These are phyloP conservation scores for Pisolithus thermaeus DNA, from an alignment of 1,284 basidiomycete genomes.

Conservation along the genomic window DNA sequence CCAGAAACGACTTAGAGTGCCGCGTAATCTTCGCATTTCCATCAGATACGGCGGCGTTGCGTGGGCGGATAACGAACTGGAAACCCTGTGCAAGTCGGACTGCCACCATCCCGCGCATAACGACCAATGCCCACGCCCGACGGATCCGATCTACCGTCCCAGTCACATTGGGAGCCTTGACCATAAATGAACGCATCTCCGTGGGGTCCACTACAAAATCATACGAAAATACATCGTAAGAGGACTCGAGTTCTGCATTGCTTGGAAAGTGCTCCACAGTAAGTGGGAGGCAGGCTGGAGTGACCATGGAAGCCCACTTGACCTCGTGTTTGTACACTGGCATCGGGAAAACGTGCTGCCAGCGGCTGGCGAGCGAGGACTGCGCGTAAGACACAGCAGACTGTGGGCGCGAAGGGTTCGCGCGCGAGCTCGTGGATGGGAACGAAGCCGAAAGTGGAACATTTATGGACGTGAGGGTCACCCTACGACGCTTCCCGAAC, in stretches of 20 bases:
- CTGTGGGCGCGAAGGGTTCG: conserved; percentile 63
- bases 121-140: conserved; percentile 70
- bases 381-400: conserved; percentile 53
- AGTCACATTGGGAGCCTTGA: conserved; percentile 51
- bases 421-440: conserved; percentile 37
- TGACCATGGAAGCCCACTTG: conserved; percentile 88
- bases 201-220: conserved; percentile 73
- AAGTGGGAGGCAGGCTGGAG: conserved; percentile 84
- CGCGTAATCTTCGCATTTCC: conserved; percentile 29
- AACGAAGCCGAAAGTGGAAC: conserved; percentile 46
- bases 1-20: conserved; percentile 51
- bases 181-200: conserved; percentile 78
- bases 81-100: conserved; percentile 94
- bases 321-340: conserved; percentile 79
- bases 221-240: conserved; percentile 79
- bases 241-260: conserved; percentile 66
- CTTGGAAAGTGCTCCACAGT: conserved; percentile 89
- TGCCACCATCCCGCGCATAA: conserved; percentile 93
- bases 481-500: conserved; percentile 51
- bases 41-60: conserved; percentile 24
- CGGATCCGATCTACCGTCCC: conserved; percentile 53
- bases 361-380: conserved; percentile 70
- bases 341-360: conserved; percentile 85
- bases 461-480: conserved; percentile 34
- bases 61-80: conserved; percentile 74